These are phyloP conservation scores for Hibiscus syriacus DNA, from an alignment of 345 rosid species.

Conservation along the genomic window DNA sequence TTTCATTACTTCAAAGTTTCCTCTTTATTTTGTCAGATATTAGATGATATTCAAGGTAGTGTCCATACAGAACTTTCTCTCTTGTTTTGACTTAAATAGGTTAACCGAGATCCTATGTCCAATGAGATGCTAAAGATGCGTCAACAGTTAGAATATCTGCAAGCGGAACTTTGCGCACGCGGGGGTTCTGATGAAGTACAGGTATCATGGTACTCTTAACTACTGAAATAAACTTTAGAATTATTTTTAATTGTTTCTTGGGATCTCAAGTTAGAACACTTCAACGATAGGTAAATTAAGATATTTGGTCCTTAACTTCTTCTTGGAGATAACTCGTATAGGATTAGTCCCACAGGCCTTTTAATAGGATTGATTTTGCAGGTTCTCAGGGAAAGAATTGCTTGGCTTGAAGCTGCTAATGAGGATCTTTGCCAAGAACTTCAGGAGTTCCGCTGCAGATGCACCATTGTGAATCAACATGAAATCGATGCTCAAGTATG, in stretches of 20 bases:
- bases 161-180: slow-evolving; percentile 92
- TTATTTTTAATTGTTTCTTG: neutral
- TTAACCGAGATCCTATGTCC: slow-evolving; percentile 94
- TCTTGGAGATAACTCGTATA: neutral
- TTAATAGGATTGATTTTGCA: slow-evolving; percentile 16
- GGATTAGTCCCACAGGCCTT: neutral
- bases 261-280: slow-evolving; percentile 2
- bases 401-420: slow-evolving; percentile 89
- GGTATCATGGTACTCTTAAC: slow-evolving; percentile 32
- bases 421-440: slow-evolving; percentile 92
- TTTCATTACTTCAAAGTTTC: neutral
- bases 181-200: slow-evolving; percentile 78
- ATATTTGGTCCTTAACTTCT: neutral
- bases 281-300: neutral
- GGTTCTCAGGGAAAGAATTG: slow-evolving; percentile 89
- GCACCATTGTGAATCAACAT: slow-evolving; percentile 39
- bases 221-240: neutral
- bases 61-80: neutral
- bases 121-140: slow-evolving; percentile 97
- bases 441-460: slow-evolving; percentile 70
- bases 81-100: slow-evolving; percentile 31
- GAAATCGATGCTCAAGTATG: slow-evolving; percentile 80
- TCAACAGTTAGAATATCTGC: slow-evolving; percentile 85
- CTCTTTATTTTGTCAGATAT: neutral
- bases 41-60: neutral